phyloP scores from a whole-genome alignment of 1,284 basidiomycete species.

The Fomitopsis schrenkii region DNA sequence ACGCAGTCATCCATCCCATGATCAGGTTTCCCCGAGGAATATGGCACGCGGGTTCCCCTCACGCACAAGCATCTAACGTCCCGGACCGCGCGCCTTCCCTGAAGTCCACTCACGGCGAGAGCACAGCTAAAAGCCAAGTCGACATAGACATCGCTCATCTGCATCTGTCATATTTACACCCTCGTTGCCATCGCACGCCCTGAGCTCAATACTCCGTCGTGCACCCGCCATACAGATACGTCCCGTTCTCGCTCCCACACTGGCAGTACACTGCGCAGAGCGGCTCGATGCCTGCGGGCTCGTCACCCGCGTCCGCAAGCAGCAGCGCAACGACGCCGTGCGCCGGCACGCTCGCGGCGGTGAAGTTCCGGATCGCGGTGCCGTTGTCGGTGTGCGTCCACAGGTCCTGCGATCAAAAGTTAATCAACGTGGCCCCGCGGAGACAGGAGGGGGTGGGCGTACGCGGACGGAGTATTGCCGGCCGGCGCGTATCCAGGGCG shows the following conservation, averaged over 20 bases:
- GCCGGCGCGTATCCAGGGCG: slow-evolving; percentile 64
- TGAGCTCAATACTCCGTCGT: neutral
- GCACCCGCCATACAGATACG: slow-evolving; percentile 8
- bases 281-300: slow-evolving; percentile 43
- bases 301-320: slow-evolving; percentile 58
- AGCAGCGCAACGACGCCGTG: slow-evolving; percentile 66
- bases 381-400: slow-evolving; percentile 66
- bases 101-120: no score
- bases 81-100: no score
- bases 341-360: slow-evolving; percentile 49
- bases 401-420: slow-evolving; percentile 40
- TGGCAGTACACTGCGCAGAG: slow-evolving; percentile 14
- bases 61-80: neutral
- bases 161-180: neutral
- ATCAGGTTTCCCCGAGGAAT: neutral
- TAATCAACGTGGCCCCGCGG: neutral
- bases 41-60: neutral
- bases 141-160: neutral
- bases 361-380: slow-evolving; percentile 60
- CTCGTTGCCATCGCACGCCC: neutral
- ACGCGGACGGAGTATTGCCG: slow-evolving; percentile 56
- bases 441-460: slow-evolving; percentile 13
- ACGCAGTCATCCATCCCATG: neutral
- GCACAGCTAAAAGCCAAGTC: no score
- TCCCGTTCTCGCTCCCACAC: slow-evolving; percentile 18